Conservation (phyloP, 169 alveolate genomes). For the Amoebophrya sp. region DNA sequence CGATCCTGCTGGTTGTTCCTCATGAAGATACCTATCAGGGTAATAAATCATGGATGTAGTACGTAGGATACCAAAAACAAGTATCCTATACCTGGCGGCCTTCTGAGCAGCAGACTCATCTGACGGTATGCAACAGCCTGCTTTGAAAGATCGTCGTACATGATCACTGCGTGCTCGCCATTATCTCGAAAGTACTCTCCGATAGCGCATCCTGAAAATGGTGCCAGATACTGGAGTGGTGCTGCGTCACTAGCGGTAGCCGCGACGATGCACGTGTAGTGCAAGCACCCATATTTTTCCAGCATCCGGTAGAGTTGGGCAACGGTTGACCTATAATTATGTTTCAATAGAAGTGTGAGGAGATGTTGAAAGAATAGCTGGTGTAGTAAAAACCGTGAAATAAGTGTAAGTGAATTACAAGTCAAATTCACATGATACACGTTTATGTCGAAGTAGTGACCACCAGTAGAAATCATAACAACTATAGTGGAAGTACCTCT, state of each 20-base stretch:
- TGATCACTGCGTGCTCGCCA: slow-evolving; percentile 90
- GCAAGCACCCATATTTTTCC: slow-evolving; percentile 67
- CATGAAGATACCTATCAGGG: slow-evolving; percentile 44
- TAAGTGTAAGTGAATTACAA: not conserved
- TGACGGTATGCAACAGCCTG: slow-evolving; percentile 95
- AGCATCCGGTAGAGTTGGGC: slow-evolving; percentile 77
- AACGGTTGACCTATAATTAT: slow-evolving; percentile 60
- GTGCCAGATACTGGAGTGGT: slow-evolving; percentile 95
- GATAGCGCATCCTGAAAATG: slow-evolving; percentile 95
- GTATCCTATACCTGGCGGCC: slow-evolving; percentile 38
- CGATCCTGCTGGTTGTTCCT: not conserved
- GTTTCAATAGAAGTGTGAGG: not conserved
- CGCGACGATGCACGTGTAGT: slow-evolving; percentile 90
- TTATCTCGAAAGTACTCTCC: slow-evolving; percentile 97
- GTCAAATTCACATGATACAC: not conserved
- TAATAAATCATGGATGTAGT: no score
- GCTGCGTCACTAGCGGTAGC: slow-evolving; percentile 99
- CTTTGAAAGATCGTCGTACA: slow-evolving; percentile 94
- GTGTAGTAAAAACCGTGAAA: not conserved
- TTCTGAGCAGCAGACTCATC: slow-evolving; percentile 44
- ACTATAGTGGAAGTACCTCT: not conserved
- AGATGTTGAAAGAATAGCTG: not conserved
- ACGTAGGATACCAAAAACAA: no score
- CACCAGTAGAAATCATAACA: no score
- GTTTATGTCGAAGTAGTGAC: no score